A percentile compares a stretch with the other conserved stretches of the same genome.
Conservation (phyloP, 768 basidiomycete genomes). For the Phylloporus scabripes region DNA sequence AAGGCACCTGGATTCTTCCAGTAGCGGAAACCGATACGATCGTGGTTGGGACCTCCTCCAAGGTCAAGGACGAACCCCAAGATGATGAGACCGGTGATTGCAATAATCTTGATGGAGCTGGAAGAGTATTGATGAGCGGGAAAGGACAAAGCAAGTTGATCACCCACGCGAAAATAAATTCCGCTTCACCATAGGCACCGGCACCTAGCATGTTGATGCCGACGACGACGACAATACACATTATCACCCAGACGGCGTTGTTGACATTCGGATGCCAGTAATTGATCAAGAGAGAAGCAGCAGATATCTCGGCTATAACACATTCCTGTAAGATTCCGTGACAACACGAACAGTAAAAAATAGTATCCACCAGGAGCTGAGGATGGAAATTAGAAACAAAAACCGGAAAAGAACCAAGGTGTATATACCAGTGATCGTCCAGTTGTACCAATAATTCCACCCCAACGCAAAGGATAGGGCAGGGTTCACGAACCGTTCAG, state of each 20-base stretch:
- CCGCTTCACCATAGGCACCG: conserved; percentile 77
- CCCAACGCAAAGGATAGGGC: conserved; percentile 57
- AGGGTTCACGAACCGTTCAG: conserved; percentile 77
- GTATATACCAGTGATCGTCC: conserved; percentile 22
- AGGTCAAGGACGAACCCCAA: conserved; percentile 75
- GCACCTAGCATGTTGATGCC: conserved; percentile 73
- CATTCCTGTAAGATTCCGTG: neutral
- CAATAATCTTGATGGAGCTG: conserved; percentile 84
- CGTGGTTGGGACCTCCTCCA: conserved; percentile 82
- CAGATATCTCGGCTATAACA: conserved; percentile 28
- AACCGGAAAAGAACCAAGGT: neutral
- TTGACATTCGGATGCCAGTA: conserved; percentile 59
- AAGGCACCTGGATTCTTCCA: conserved; percentile 92
- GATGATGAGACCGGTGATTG: conserved; percentile 67
- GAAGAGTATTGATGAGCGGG: neutral
- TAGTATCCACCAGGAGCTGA: conserved; percentile 24
- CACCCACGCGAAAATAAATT: conserved; percentile 74
- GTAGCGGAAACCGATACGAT: conserved; percentile 55
- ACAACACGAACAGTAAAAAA: neutral
- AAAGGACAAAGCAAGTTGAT: neutral
- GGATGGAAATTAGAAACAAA: neutral
- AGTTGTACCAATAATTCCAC: conserved; percentile 50
- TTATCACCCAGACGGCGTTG: conserved; percentile 73
- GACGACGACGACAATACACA: conserved; percentile 72
- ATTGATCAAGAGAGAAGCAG: conserved; percentile 66